A percentile compares a stretch with the other conserved stretches of the same genome.
Conservation (phyloP, 2,329 filamentous ascomycete genomes). For the Clonostachys byssicola region DNA sequence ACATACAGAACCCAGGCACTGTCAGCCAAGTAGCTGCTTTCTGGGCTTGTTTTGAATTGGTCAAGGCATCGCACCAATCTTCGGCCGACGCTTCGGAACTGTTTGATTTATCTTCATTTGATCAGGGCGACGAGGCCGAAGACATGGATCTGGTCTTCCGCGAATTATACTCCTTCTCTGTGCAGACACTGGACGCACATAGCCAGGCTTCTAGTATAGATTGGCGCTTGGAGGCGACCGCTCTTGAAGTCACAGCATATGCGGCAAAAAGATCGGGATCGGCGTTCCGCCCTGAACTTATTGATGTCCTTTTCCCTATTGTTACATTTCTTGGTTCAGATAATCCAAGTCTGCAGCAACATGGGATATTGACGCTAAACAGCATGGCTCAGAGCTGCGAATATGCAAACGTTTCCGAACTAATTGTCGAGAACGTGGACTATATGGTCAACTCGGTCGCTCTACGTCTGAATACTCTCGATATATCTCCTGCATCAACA, state of each 20-base stretch:
- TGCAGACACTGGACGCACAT: slow-evolving; percentile 54
- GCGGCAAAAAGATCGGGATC: slow-evolving; percentile 63
- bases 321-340: slow-evolving; percentile 79
- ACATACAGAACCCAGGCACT: slow-evolving; percentile 52
- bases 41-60: slow-evolving; percentile 74
- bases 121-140: slow-evolving; percentile 21
- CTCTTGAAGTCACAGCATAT: slow-evolving; percentile 75
- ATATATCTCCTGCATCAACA: slow-evolving; percentile 86
- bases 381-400: slow-evolving; percentile 70
- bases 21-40: slow-evolving; percentile 64
- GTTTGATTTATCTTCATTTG: slow-evolving; percentile 45
- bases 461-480: slow-evolving; percentile 83
- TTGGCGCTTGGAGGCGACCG: slow-evolving; percentile 73
- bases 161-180: slow-evolving; percentile 67
- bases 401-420: slow-evolving; percentile 68
- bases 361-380: slow-evolving; percentile 82
- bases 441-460: slow-evolving; percentile 95
- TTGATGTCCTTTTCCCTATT: slow-evolving; percentile 89
- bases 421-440: slow-evolving; percentile 89
- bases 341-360: slow-evolving; percentile 63
- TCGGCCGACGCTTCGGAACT: slow-evolving; percentile 61
- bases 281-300: slow-evolving; percentile 77
- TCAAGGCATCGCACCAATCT: slow-evolving; percentile 51
- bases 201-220: slow-evolving; percentile 47
- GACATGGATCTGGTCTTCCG: slow-evolving; percentile 45